These are phyloP conservation scores for Bombardia bombarda DNA, from an alignment of 495 filamentous ascomycete species.

Conservation along the genomic window DNA sequence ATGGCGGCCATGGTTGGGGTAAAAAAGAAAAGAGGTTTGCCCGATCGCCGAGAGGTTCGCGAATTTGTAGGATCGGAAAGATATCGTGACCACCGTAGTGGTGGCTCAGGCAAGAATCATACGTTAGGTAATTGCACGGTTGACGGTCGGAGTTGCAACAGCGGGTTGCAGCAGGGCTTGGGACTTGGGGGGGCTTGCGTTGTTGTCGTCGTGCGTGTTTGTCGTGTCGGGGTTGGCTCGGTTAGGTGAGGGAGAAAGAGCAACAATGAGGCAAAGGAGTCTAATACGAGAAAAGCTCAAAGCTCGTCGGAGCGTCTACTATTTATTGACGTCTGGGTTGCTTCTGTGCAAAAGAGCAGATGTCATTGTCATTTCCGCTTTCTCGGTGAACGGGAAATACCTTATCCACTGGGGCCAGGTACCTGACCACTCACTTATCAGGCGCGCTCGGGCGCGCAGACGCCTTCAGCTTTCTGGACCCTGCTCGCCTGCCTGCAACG, in stretches of 20 bases:
- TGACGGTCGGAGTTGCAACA: neutral
- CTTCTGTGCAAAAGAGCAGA: no score
- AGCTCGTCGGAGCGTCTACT: no score
- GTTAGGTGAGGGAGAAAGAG: neutral
- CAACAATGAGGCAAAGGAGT: no score
- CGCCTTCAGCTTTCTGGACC: neutral
- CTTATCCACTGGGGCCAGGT: no score
- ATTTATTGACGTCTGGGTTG: no score
- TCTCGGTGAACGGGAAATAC: no score
- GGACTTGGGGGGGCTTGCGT: no score
- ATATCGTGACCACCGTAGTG: slow-evolving; percentile 6
- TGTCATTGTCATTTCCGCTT: no score
- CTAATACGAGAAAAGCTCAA: no score
- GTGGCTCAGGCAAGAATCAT: slow-evolving; percentile 9
- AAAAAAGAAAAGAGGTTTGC: neutral
- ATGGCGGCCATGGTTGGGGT: slow-evolving; percentile 7
- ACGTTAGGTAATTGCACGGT: neutral
- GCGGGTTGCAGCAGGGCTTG: neutral
- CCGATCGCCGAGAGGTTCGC: neutral
- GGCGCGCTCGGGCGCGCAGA: slow-evolving; percentile 26
- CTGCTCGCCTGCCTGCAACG: no score
- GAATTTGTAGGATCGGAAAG: neutral
- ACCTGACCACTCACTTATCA: no score
- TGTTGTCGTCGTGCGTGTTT: no score
- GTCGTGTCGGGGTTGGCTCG: neutral